Base-by-base conservation (phyloP, 2,329 filamentous ascomycete species). In the Juglanconis oblonga region DNA sequence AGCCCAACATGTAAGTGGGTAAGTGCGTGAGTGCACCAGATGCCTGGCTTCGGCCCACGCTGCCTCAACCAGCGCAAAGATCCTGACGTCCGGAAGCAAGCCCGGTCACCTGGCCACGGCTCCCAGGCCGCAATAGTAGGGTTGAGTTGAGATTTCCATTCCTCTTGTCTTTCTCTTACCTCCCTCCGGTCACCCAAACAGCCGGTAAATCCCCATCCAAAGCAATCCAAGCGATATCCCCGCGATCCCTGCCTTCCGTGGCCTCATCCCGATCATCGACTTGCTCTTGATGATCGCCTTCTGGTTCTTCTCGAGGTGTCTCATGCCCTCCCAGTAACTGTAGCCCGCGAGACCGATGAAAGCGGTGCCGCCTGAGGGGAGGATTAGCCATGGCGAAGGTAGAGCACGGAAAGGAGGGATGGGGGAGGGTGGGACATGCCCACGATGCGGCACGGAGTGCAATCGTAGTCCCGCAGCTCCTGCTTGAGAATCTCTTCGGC, bases 341-440 rank as follows among this genome's bases (percentile, higher is more conserved):
- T 93, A 95, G 1, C 81, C 86, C 3, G 87, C 90, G 14, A 94
- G 83, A 1, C 88, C 89, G 58, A 91, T 78, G 64, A 95, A 92
- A 1, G 90, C 88, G 44, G 86, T 82, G 69, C 89, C 88, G 49
- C 90, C 90, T 93, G 67, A 58, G 29, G 2, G 2, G 8, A 24
- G 31, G 14, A 11, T 5, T 11, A 50, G 35, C 49, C 24, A n/a
- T 44, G 5, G 14, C 44, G 17, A 42, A 35, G 31, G 24, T 11
- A 54, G 11, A n/a, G 36, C 6, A 44, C 5, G 2, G 31, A 32
- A 10, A 42, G 8, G 17, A 42, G 45, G 42, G 38, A 47, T 38
- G 38, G 35, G 61, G 45, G 49, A 48, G 54, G 36, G 49, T 58
- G 36, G 45, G 61, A 78, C 81, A 69, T 76, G 91, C 90, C 90